These are phyloP conservation scores for Termitomyces sp. DNA, from an alignment of 768 basidiomycete species.

Conservation along the genomic window DNA sequence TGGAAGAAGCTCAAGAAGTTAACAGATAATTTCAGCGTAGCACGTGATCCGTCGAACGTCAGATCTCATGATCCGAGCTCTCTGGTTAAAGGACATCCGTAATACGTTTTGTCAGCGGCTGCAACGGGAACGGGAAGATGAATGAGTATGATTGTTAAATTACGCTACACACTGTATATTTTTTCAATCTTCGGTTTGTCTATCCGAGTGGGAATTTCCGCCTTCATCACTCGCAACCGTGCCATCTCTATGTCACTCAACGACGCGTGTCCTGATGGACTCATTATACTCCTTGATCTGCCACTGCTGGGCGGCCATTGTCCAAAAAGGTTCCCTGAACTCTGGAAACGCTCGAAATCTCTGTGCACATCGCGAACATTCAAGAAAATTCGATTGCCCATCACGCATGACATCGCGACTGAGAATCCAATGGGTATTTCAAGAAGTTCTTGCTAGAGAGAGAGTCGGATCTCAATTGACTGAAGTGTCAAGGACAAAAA, in stretches of 20 bases:
- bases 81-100: neutral
- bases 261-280: conserved; percentile 2
- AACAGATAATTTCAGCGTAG: neutral
- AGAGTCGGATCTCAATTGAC: neutral
- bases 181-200: neutral
- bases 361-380: conserved; percentile 43
- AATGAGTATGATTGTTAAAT: neutral
- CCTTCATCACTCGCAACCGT: conserved; percentile 26
- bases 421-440: conserved; percentile 56
- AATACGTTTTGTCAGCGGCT: too few relatives aligned
- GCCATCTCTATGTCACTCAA: conserved; percentile 28
- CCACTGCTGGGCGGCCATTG: neutral
- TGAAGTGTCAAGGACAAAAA: neutral
- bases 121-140: neutral
- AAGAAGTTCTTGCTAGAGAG: conserved; percentile 28
- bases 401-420: conserved; percentile 50
- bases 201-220: conserved; percentile 6
- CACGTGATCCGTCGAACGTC: neutral
- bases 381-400: conserved; percentile 51
- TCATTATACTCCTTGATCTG: conserved; percentile 1
- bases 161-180: neutral
- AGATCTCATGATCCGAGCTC: neutral
- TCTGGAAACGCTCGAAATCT: conserved; percentile 13
- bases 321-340: neutral
- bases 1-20: neutral